Percentiles rank a stretch among this genome's conserved stretches.
Evolutionary conservation across 2,329 filamentous ascomycete species (phyloP).

Genomic region (Ascochyta lentis): DNA sequence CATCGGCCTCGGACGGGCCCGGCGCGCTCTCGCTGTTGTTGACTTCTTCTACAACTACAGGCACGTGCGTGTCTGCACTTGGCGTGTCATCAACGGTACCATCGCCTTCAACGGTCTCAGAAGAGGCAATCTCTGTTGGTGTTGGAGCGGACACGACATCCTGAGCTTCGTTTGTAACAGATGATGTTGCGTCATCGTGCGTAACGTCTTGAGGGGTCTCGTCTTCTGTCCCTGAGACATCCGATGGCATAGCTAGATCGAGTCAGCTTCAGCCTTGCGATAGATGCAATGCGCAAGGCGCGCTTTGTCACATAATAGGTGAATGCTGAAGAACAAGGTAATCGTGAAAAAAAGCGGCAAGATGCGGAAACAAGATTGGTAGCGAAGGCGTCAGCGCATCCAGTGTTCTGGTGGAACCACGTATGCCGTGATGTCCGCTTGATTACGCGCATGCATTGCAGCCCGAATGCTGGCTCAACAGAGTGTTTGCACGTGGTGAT

Average conservation of each 20-base stretch:
- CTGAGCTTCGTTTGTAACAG: neutral
- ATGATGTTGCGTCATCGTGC: neutral
- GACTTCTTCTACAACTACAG: conserved; percentile 9
- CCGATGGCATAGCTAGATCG: conserved; percentile 1
- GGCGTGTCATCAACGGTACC: too few relatives aligned
- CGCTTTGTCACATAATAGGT: conserved; percentile 6
- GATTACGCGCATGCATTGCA: conserved; percentile 35
- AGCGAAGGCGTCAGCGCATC: conserved; percentile 5
- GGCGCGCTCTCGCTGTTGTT: conserved; percentile 6
- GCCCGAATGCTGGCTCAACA: conserved; percentile 28
- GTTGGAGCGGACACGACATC: neutral
- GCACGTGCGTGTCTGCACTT: neutral
- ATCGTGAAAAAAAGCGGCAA: neutral
- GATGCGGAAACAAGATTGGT: neutral
- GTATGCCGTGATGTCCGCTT: conserved; percentile 26
- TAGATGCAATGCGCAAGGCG: conserved; percentile 3
- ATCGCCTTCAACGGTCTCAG: neutral
- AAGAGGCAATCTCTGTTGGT: neutral
- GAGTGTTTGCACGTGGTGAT: conserved; percentile 36
- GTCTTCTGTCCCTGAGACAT: neutral
- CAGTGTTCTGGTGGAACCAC: conserved; percentile 21
- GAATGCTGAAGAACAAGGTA: neutral
- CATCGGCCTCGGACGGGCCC: neutral
- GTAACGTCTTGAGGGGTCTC: neutral
- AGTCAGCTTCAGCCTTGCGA: conserved; percentile 14